Evolutionary conservation across 345 rosid genomes (phyloP), one percentile per base, ranked within the genome.

Genomic region (Acer campestre): DNA sequence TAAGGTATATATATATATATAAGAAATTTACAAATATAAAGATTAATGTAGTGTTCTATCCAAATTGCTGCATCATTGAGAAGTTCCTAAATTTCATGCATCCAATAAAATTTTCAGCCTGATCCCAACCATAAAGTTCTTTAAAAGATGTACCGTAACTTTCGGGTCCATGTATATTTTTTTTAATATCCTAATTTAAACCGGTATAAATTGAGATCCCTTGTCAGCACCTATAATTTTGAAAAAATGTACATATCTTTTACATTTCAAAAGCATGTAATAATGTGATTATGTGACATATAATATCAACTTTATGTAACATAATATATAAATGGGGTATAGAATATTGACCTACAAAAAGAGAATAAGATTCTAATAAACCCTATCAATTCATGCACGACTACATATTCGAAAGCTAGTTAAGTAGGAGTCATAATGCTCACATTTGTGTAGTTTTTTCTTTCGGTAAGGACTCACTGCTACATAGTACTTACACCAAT

Each of bases 401-500:
- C 65, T 2, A 61, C n/a, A 14, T 5, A 35, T 35, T 35, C 38
- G 38, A 35, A 35, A 35, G 38, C 38, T 35, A 35, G 38, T 4
- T 31, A 31, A 31, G 35, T 31, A 29, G 4, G 35, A 31, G 35
- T 5, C 35, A 31, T 2, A 31, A 31, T 31, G 35, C 35, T 29
- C 3, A 10, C 35, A 14, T 49, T 51, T n/a, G 20, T 6, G 62
- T 9, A n/a, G 0, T 58, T n/a, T 58, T 58, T 59, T 68, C 20
- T 74, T 70, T 46, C 20, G 75, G 61, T 71, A 10, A 74, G 77
- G 82, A 56, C 7, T 56, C 80, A 72, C 83, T 63, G 35, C 40
- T 35, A 29, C 1, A 0, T 25, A 25, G 27, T 25, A 68, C 81
- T 69, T 75, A 80, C 75, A 82, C 73, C 75, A 76, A 59, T 59